Evolutionary conservation across 140 eudicot genomes (phyloP), one percentile per base, ranked within the genome.

Genomic region (Anethum foeniculum): DNA sequence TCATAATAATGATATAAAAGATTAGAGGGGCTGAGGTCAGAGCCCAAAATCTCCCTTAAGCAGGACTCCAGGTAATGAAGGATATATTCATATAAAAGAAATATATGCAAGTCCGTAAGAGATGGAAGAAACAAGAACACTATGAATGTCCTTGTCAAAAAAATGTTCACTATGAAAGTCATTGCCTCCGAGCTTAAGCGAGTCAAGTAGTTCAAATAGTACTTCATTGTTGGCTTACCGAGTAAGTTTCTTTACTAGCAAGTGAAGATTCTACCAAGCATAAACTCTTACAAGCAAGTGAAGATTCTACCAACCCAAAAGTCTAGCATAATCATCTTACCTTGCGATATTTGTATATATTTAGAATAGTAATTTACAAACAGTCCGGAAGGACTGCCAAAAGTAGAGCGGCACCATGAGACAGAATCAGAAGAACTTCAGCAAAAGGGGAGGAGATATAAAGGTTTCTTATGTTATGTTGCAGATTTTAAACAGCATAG

Each of bases 191-290:
- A 88, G 79, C 48, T 90, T 93, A 65, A 82, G 88, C 47, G 90
- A 80, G 84, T 87, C 96, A 30, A 83, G 46, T 65, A 69, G 58
- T 27, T 80, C 86, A 13, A 81, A 82, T 62, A 67, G 52, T 39
- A 88, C 90, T 72, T 75, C 85, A 5, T 92, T 93, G 68, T 90
- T 88, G 75, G 90, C 97, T 23, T 81, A 34, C 38, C 38, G 80
- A 81, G 93, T 90, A 79, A 81, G 91, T 71, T 49, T 49, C 56
- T 46, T 46, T 12, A 46, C 51, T 46, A 46, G 51, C 51, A 46
- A 46, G 15, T 46, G 15, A 46, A 46, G 21, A 49, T 15, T 15
- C 56, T 49, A 49, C 21, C 56, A 49, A 49, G 21, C 21, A 49
- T 1, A 51, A 51, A 39, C 6, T 39, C 43, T 39, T 39, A 39